Conservation (phyloP, 2,329 filamentous ascomycete species). For the Alternaria gansuensis region DNA sequence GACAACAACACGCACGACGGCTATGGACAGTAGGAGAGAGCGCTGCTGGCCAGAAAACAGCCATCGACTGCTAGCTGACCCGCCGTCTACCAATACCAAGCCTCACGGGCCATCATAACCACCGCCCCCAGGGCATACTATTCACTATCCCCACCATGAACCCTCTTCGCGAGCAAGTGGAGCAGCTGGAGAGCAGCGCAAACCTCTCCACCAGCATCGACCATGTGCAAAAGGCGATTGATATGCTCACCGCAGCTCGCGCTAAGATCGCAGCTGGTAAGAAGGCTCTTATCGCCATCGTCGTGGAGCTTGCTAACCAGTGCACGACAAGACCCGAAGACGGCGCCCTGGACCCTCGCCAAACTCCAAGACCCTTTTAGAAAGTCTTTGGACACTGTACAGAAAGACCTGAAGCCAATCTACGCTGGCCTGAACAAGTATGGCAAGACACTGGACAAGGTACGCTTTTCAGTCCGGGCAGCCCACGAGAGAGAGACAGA, state of each 20-base stretch:
- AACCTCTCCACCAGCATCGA: constrained; percentile 75
- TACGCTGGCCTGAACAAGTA: constrained; percentile 85
- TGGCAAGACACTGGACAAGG: constrained; percentile 84
- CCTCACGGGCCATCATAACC: constrained; percentile 18
- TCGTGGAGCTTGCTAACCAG: constrained; percentile 25
- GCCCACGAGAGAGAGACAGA: not conserved
- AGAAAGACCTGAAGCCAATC: constrained; percentile 81
- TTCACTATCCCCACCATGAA: constrained; percentile 60
- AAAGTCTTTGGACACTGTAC: constrained; percentile 79
- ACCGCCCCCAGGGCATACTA: not conserved
- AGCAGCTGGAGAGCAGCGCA: constrained; percentile 73
- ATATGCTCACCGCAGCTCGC: constrained; percentile 76
- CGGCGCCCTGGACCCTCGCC: constrained; percentile 76
- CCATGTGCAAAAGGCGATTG: constrained; percentile 85
- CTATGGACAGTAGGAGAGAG: constrained; percentile 35
- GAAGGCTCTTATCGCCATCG: not conserved
- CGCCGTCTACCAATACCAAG: constrained; percentile 3
- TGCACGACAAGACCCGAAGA: constrained; percentile 67
- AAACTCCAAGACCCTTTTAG: constrained; percentile 89
- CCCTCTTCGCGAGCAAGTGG: constrained; percentile 75
- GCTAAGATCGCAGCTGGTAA: constrained; percentile 73
- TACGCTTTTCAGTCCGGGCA: constrained; percentile 48
- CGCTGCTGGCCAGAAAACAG: constrained; percentile 32
- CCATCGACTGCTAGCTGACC: constrained; percentile 7
- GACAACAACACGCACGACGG: constrained; percentile 25